Base-by-base conservation (phyloP, 129 eudicot species). In the Centella asiatica region DNA sequence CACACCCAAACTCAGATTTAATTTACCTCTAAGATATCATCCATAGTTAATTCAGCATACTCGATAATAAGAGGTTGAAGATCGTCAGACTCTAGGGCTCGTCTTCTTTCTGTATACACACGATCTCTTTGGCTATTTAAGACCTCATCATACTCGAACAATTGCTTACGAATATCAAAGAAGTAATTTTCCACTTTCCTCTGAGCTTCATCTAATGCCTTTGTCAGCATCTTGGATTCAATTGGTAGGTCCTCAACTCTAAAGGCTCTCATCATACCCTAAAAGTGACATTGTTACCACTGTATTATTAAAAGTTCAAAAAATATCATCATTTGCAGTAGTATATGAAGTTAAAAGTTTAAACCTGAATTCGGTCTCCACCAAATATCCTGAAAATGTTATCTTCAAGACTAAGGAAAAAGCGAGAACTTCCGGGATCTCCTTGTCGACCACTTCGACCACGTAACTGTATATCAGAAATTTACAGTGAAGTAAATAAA, bases 381-480 rank as follows among this genome's bases (percentile, higher is more conserved):
- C 99, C 99, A 78, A 93, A 93, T 32, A 93, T 87, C 45, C 99
- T 85, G 37, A 93, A 93, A 69, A 93, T 93, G 74, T 93, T 93
- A 68, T 88, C 99, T 83, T 93, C 99, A 62, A 93, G 99, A 81
- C 99, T 93, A 49, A 93, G 96, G 66, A 93, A 93, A 69, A 93
- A 93, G 54, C 99, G 96, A 26, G 96, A 80, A 83, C 99, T 83
- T 80, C 99, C 99, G 48, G 99, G 96, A 72, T 93, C 99, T 54
- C 99, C 99, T 77, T 93, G 99, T 71, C 99, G 83, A 57, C 99
- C 99, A 78, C 96, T 93, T 76, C 99, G 88, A 72, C 99, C 99
- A 59, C 99, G 99, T 70, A 93, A 75, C 99, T 93, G 83, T 56
- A 64, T 69, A 32, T 8, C 28, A 65, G n/a, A 54, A 51, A n/a